These are phyloP conservation scores for Chaetomium olivaceum DNA, from an alignment of 2,329 filamentous ascomycete species.

Conservation along the genomic window DNA sequence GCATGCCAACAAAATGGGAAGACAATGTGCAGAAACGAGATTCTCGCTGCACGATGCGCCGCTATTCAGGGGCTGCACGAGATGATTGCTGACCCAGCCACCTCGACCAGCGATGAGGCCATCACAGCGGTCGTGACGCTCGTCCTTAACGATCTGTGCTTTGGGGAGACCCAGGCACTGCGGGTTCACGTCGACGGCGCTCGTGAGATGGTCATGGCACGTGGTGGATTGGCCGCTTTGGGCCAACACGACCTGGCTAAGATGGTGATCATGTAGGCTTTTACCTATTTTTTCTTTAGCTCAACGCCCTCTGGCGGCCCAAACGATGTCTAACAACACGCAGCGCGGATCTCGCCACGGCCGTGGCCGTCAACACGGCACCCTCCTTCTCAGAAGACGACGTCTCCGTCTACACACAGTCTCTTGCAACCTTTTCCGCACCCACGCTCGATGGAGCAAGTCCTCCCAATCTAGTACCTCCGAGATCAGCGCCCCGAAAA, in stretches of 20 bases:
- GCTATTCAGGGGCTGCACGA: constrained; percentile 16
- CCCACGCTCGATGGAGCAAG: background rate
- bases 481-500: no score
- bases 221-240: constrained; percentile 11
- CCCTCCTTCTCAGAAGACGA: constrained; percentile 9
- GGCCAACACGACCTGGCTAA: constrained; percentile 11
- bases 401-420: background rate
- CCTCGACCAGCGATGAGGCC: constrained; percentile 8
- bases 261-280: constrained; percentile 23
- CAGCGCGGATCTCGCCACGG: constrained; percentile 11
- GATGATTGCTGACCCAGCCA: constrained; percentile 5
- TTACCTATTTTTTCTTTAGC: no score
- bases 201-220: constrained; percentile 10
- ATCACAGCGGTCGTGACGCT: constrained; percentile 23
- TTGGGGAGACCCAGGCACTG: constrained; percentile 17
- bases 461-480: background rate
- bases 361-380: constrained; percentile 13
- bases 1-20: constrained; percentile 4
- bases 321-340: background rate
- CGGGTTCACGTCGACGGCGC: constrained; percentile 8
- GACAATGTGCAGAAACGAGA: background rate
- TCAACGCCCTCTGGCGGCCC: no score
- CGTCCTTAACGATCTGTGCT: constrained; percentile 23
- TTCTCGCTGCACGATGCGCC: constrained; percentile 4
- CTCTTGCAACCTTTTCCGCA: background rate